Evolutionary conservation across 2,329 filamentous ascomycete genomes (phyloP), one percentile per base, ranked within the genome.

Genomic region (Didymellaceae sp.): DNA sequence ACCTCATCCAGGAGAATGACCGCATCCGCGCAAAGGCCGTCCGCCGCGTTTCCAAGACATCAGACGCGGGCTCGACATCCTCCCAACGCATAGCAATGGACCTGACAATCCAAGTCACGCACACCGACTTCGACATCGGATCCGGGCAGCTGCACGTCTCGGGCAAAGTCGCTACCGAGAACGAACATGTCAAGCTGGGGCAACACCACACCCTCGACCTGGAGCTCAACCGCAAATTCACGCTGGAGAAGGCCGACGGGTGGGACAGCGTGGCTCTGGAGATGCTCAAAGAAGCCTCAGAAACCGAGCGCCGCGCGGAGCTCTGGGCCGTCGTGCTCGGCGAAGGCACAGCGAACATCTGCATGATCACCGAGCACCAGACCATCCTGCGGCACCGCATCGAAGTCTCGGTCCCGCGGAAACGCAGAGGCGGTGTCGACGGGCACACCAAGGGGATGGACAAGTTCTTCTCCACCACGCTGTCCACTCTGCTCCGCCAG

Each of bases 271-370:
- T 99, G 9, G 90, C 92, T 3, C 78, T 88, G 38, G 86, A 89
- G 52, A 87, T 89, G 35, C 81, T 99, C 9, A 80, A 83, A 48
- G 90, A 96, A 70, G 88, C 91, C 1, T 81, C 93, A 11, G 86
- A 90, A 62, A 85, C 89, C 61, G 87, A 90, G 58, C 86, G 87
- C 65, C 86, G 89, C 55, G 91, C 91, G 1, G 88, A 93, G 55
- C 82, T 96, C 14, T 90, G 91, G 46, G 93, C 94, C 0, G 87
- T 97, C 1, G 89, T 97, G 18, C 93, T 99, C 88, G 90, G 96
- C 64, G 93, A 97, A 65, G 89, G 89, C 2, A 74, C 89, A 13
- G 89, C 90, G 49, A 91, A 92, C 71, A 89, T 94, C 57, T 93
- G 89, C 72, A 80, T 92, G 17, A 88, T 94, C 46, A 92, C 88